A percentile compares a stretch with the other conserved stretches of the same genome.
Evolutionary conservation across 371 early-diverging fungal species (phyloP).

Genomic region (Amoeboaphelidium protococcarum): DNA sequence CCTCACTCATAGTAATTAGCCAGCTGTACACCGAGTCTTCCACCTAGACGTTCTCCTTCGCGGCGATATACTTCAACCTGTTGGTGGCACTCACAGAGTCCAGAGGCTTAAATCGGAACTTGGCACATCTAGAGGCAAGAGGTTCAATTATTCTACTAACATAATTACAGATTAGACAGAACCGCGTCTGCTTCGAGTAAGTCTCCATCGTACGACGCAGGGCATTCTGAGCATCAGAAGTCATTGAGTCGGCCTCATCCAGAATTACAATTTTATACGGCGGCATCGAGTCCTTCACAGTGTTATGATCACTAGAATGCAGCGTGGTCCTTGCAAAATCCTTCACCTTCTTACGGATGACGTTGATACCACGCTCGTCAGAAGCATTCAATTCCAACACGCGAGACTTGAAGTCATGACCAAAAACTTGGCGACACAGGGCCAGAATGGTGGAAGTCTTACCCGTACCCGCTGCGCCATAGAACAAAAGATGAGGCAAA

Average conservation of each 20-base stretch:
- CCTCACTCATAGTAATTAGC: slow-evolving; percentile 46
- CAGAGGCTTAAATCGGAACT: slow-evolving; percentile 75
- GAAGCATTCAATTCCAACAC: slow-evolving; percentile 97
- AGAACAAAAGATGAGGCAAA: slow-evolving; percentile 92
- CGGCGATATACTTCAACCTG: slow-evolving; percentile 33
- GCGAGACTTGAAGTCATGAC: slow-evolving; percentile 31
- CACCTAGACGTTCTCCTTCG: slow-evolving; percentile 29
- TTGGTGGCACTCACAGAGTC: slow-evolving; percentile 17
- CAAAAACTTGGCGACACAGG: slow-evolving; percentile 65
- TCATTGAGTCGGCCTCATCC: slow-evolving; percentile 99
- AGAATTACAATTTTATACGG: slow-evolving; percentile 91
- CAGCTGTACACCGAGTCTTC: slow-evolving; percentile 10
- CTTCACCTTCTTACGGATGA: slow-evolving; percentile 88
- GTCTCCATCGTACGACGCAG: slow-evolving; percentile 96
- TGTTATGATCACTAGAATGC: slow-evolving; percentile 11
- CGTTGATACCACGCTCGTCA: slow-evolving; percentile 93
- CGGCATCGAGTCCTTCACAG: slow-evolving; percentile 24
- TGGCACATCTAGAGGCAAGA: slow-evolving; percentile 77
- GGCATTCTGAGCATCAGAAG: slow-evolving; percentile 91
- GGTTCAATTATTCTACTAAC: slow-evolving; percentile 67
- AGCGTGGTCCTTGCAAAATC: slow-evolving; percentile 68
- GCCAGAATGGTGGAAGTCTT: slow-evolving; percentile 96
- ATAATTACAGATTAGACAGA: slow-evolving; percentile 90
- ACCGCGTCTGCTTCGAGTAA: slow-evolving; percentile 78
- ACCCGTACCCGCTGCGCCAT: slow-evolving; percentile 98